phyloP scores from a whole-genome alignment of 495 filamentous ascomycete species.

The Podospora conica region DNA sequence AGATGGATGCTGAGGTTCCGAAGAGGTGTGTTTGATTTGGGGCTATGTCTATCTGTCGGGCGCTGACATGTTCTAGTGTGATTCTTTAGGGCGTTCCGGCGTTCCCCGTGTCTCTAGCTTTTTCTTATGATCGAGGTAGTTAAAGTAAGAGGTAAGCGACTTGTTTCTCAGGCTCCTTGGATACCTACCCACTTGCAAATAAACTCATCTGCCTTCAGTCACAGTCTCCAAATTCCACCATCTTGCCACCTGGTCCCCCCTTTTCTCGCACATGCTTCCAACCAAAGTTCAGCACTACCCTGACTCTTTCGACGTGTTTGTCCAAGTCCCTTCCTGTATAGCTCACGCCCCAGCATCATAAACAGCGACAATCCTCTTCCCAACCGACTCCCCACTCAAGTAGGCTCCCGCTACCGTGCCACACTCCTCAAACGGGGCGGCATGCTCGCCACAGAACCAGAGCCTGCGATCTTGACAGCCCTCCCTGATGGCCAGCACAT shows the following conservation, averaged over 20 bases:
- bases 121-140: no score
- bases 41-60: not conserved
- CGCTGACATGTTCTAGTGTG: not conserved
- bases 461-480: conserved; percentile 74
- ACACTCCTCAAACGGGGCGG: conserved; percentile 64
- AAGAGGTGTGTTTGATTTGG: not conserved
- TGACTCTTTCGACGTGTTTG: no score
- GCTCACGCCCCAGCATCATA: not conserved
- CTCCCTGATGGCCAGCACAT: conserved; percentile 71
- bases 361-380: conserved; percentile 38
- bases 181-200: no score
- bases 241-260: no score
- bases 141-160: no score
- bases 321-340: not conserved
- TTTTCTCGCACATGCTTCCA: no score
- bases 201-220: no score
- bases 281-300: no score
- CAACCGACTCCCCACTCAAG: conserved; percentile 63
- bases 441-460: conserved; percentile 78
- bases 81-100: not conserved
- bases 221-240: no score
- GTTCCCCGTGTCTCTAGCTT: no score
- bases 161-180: no score
- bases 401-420: conserved; percentile 70
- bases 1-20: conserved; percentile 17